Evolutionary conservation across 1,284 basidiomycete genomes (phyloP), one percentile per base, ranked within the genome.

Genomic region (Retiboletus flavoniger): DNA sequence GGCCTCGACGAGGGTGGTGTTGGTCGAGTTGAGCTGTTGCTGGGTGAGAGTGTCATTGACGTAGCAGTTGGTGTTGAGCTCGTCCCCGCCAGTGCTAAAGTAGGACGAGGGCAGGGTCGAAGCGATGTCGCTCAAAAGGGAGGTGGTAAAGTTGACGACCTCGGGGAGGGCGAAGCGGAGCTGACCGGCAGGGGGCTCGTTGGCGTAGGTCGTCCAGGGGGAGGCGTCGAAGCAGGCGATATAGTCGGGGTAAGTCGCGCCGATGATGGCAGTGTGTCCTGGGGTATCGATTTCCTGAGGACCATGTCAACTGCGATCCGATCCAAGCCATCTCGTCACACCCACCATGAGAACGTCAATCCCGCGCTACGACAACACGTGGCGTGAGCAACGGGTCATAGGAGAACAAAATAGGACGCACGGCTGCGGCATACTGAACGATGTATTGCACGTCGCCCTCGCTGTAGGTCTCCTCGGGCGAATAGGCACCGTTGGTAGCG

Each of bases 21-120:
- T 74, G 10, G 74, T 75, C 3, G 64, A 52, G 16, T 72, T 70
- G 36, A 88, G 74, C 2, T 73, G 67, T 0, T 63, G 60, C 60
- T 77, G 74, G 0, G 83, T 84, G 39, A 66, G 64, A 13, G 63
- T 60, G 59, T 88, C 85, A 11, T 76, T 66, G 14, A 67, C 69
- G 66, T 84, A 88, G 69, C 85, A 87, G 3, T 67, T 63, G 14
- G 68, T 66, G 60, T 87, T 87, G 62, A 89, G 66, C 69, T 90
- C 88, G 63, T 91, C 89, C 0, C 89, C 89, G 1, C 88, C 89
- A 0, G 85, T 84, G 57, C 79, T 79, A 61, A 91, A 76, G 61
- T 85, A 78, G 11, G 58, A 66, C 13, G 79, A 78, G 1, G 77
- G 74, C 54, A 82, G 72, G 47, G 78, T 65, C 28, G 71, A 65